Conservation (phyloP, 805 yeast genomes). For the Hanseniaspora taiwanica region DNA sequence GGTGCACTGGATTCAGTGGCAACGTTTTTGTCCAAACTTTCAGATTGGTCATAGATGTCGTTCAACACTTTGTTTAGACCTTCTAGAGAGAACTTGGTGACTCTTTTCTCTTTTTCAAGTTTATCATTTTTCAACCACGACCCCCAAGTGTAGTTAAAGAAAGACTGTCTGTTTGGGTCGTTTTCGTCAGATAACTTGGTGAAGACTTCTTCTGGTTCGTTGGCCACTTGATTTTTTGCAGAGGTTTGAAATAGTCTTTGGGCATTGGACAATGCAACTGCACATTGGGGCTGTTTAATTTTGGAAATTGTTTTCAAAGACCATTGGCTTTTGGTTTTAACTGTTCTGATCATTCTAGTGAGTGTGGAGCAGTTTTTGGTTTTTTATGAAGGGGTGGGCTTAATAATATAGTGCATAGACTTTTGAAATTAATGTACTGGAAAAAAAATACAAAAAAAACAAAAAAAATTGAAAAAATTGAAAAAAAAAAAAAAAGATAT, state of each 20-base stretch:
- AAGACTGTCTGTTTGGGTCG: conserved; percentile 56
- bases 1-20: too few species aligned
- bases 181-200: conserved; percentile 46
- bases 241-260: conserved; percentile 1
- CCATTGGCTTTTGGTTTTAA: neutral
- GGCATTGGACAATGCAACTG: neutral
- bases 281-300: too few species aligned
- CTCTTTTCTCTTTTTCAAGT: conserved; percentile 59
- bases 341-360: neutral
- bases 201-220: conserved; percentile 23
- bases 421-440: too few species aligned
- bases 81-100: conserved; percentile 67
- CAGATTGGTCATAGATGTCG: conserved; percentile 29
- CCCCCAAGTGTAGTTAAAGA: conserved; percentile 90
- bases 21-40: conserved; percentile 20
- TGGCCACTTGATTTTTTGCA: conserved; percentile 1
- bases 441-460: too few species aligned
- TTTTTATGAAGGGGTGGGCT: neutral
- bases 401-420: too few species aligned
- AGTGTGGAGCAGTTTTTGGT: neutral
- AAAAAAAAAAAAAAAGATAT: too few species aligned
- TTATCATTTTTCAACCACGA: conserved; percentile 80
- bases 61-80: conserved; percentile 51
- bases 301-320: neutral
- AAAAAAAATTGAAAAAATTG: too few species aligned